Evolutionary conservation across 2,329 filamentous ascomycete species (phyloP).

Genomic region (Exophiala sp.): DNA sequence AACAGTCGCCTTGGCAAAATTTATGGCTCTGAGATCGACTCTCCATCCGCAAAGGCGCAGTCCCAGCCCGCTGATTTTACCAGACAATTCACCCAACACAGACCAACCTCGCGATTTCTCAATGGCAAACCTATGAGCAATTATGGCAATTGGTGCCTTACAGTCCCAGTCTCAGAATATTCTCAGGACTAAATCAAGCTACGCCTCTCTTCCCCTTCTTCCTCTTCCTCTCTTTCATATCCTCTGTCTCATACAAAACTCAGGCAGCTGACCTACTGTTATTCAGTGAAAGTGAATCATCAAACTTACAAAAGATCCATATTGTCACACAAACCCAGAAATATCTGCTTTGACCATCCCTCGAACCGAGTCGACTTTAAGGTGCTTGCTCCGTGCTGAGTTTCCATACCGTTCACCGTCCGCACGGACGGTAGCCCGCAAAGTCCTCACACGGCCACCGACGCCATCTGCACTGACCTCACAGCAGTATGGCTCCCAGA

Average conservation of each 20-base stretch:
- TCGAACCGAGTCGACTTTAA: slow-evolving; percentile 13
- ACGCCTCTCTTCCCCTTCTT: slow-evolving; percentile 36
- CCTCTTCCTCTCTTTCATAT: slow-evolving; percentile 27
- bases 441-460: neutral
- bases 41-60: neutral
- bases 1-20: slow-evolving; percentile 5
- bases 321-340: neutral
- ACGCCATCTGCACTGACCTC: slow-evolving; percentile 1
- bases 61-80: slow-evolving; percentile 19
- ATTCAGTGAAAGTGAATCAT: neutral
- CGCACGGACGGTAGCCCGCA: slow-evolving; percentile 21
- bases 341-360: slow-evolving; percentile 8
- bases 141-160: slow-evolving; percentile 18
- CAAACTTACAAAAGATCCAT: neutral
- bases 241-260: slow-evolving; percentile 8
- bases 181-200: slow-evolving; percentile 32
- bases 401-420: slow-evolving; percentile 18
- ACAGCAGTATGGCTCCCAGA: slow-evolving; percentile 27
- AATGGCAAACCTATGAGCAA: slow-evolving; percentile 19
- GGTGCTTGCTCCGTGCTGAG: slow-evolving; percentile 19
- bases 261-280: slow-evolving; percentile 18
- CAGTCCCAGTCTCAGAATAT: slow-evolving; percentile 21
- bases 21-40: slow-evolving; percentile 1
- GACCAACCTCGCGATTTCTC: slow-evolving; percentile 29
- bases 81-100: slow-evolving; percentile 8